Evolutionary conservation across 768 basidiomycete species (phyloP).

Genomic region (Pleurotus ostreatus): DNA sequence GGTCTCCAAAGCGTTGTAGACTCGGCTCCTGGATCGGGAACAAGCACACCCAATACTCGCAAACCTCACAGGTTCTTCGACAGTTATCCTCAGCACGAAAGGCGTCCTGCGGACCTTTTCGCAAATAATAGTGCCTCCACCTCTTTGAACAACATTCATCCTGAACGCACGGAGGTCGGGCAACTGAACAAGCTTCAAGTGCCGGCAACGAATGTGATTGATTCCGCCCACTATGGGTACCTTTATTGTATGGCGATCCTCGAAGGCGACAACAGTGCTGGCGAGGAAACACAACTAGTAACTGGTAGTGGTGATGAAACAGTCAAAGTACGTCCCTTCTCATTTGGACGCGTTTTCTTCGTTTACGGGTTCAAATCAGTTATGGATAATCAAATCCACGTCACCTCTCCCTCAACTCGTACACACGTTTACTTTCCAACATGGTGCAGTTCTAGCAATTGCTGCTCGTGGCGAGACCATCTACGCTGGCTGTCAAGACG

Average conservation of each 20-base stretch:
- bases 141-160: background rate
- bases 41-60: slow-evolving; percentile 35
- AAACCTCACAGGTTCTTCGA: slow-evolving; percentile 90
- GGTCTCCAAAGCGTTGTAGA: background rate
- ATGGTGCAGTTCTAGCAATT: slow-evolving; percentile 83
- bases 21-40: slow-evolving; percentile 23
- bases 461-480: slow-evolving; percentile 72
- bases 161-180: slow-evolving; percentile 19
- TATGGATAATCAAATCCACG: slow-evolving; percentile 57
- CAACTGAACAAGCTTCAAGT: slow-evolving; percentile 48
- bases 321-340: slow-evolving; percentile 57
- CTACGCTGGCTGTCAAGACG: slow-evolving; percentile 93
- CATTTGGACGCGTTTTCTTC: background rate
- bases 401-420: slow-evolving; percentile 33
- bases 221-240: slow-evolving; percentile 93
- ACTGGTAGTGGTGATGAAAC: slow-evolving; percentile 91
- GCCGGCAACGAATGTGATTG: slow-evolving; percentile 65
- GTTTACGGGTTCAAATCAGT: slow-evolving; percentile 27
- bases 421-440: slow-evolving; percentile 67
- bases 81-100: slow-evolving; percentile 73
- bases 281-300: slow-evolving; percentile 47
- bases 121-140: slow-evolving; percentile 48
- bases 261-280: slow-evolving; percentile 16
- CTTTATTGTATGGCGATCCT: slow-evolving; percentile 68
- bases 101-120: slow-evolving; percentile 61